Percentiles rank a stretch among this genome's conserved stretches.
Conservation (phyloP, 108 stramenopile species). For the Cyclotella choctawhatcheeana region DNA sequence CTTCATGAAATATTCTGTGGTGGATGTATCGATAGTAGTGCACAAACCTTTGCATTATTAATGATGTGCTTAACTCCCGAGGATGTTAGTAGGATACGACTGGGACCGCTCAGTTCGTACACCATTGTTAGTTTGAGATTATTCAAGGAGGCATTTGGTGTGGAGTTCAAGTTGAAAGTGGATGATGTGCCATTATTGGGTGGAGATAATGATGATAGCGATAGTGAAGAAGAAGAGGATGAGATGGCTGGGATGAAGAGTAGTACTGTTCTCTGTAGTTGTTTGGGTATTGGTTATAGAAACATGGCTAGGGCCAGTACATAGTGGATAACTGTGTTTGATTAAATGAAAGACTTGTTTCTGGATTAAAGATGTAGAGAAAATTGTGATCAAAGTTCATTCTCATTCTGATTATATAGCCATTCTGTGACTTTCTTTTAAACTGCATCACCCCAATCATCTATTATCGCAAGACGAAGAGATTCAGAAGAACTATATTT, state of each 20-base stretch:
- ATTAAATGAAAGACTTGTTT: too few relatives aligned
- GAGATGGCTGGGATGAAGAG: constrained; percentile 13
- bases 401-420: neutral
- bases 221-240: constrained; percentile 31
- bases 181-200: constrained; percentile 52
- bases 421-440: neutral
- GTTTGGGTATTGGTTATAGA: constrained; percentile 87
- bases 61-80: constrained; percentile 97
- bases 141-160: constrained; percentile 82
- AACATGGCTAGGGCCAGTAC: constrained; percentile 89
- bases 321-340: neutral
- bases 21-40: constrained; percentile 92
- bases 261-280: constrained; percentile 83
- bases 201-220: constrained; percentile 4
- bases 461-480: constrained; percentile 5
- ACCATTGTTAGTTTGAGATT: constrained; percentile 83
- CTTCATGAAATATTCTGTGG: constrained; percentile 92
- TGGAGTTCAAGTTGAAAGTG: constrained; percentile 85
- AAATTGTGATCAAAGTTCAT: neutral
- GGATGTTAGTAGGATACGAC: constrained; percentile 90
- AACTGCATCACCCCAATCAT: neutral
- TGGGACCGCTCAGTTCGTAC: constrained; percentile 81
- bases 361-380: too few relatives aligned
- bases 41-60: constrained; percentile 87
- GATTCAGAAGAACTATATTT: constrained; percentile 10